phyloP scores from a whole-genome alignment of 352 stramenopile species.

The Globisporangium nunn region DNA sequence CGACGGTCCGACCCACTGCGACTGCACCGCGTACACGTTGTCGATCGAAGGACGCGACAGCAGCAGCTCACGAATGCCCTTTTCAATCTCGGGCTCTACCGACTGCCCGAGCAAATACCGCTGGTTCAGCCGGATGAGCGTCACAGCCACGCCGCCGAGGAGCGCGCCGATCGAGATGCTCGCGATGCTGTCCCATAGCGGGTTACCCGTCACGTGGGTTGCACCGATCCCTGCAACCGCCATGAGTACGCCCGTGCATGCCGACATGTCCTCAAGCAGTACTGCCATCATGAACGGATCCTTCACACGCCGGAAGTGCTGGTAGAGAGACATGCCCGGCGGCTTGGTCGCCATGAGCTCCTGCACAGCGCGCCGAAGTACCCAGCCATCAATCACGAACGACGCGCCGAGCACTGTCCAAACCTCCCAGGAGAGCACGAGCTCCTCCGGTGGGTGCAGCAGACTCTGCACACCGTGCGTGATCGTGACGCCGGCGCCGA shows the following conservation, averaged over 20 bases:
- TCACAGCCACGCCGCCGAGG: conserved; percentile 91
- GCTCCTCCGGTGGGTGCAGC: conserved; percentile 55
- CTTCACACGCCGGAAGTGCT: conserved; percentile 72
- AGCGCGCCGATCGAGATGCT: conserved; percentile 93
- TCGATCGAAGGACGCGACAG: conserved; percentile 90
- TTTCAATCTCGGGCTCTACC: conserved; percentile 90
- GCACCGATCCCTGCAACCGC: conserved; percentile 91
- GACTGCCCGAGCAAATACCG: conserved; percentile 95
- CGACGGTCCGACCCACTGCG: conserved; percentile 95
- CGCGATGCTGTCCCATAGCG: conserved; percentile 93
- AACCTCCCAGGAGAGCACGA: conserved; percentile 84
- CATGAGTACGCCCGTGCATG: conserved; percentile 95
- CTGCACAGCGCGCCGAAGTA: conserved; percentile 89
- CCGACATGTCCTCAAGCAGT: conserved; percentile 94
- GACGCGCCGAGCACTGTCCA: conserved; percentile 93
- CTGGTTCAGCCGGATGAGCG: conserved; percentile 93
- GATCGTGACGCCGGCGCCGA: conserved; percentile 93
- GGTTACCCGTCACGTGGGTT: conserved; percentile 89
- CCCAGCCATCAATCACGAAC: conserved; percentile 95
- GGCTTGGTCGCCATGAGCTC: conserved; percentile 81
- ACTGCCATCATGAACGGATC: conserved; percentile 97
- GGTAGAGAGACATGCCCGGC: conserved; percentile 52
- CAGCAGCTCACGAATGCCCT: conserved; percentile 70
- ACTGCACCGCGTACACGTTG: conserved; percentile 93
- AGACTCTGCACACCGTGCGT: conserved; percentile 88